phyloP scores from a whole-genome alignment of 139 green algal species.

The Coelastrella sp. region DNA sequence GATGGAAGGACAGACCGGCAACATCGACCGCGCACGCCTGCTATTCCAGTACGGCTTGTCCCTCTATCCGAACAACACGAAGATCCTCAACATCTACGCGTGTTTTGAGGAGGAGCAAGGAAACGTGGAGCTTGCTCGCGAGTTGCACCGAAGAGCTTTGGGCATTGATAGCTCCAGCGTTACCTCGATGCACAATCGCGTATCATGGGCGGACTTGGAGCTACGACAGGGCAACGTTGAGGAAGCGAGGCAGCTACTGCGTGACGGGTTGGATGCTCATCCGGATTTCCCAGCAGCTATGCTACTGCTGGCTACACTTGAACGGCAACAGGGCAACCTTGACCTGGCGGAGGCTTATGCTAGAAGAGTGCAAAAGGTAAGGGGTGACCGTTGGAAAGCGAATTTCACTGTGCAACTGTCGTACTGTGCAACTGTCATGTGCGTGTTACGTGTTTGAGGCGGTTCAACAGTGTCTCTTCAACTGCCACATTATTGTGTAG shows the following conservation, averaged over 20 bases:
- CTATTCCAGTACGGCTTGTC: constrained; percentile 67
- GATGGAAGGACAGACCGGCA: constrained; percentile 60
- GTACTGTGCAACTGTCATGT: not conserved
- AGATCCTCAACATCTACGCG: constrained; percentile 68
- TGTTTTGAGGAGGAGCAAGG: constrained; percentile 61
- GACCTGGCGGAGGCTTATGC: constrained; percentile 49
- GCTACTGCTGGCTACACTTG: constrained; percentile 36
- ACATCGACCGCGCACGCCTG: constrained; percentile 59
- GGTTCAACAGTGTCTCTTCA: no score
- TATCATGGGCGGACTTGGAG: constrained; percentile 52
- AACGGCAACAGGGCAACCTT: constrained; percentile 18
- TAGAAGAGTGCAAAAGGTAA: constrained; percentile 35
- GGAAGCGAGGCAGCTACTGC: constrained; percentile 45
- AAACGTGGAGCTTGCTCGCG: constrained; percentile 49
- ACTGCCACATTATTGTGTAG: not conserved
- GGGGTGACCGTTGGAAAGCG: not conserved
- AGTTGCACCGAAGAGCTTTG: constrained; percentile 59
- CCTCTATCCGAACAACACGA: constrained; percentile 65
- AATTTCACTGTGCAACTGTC: not conserved
- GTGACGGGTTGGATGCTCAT: constrained; percentile 55
- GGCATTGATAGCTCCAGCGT: constrained; percentile 29
- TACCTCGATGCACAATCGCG: constrained; percentile 45
- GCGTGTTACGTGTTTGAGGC: not conserved
- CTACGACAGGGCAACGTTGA: constrained; percentile 49
- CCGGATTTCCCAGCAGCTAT: constrained; percentile 51